Base-by-base conservation (phyloP, 78 protist genomes). In the Dictyostelium purpureum region DNA sequence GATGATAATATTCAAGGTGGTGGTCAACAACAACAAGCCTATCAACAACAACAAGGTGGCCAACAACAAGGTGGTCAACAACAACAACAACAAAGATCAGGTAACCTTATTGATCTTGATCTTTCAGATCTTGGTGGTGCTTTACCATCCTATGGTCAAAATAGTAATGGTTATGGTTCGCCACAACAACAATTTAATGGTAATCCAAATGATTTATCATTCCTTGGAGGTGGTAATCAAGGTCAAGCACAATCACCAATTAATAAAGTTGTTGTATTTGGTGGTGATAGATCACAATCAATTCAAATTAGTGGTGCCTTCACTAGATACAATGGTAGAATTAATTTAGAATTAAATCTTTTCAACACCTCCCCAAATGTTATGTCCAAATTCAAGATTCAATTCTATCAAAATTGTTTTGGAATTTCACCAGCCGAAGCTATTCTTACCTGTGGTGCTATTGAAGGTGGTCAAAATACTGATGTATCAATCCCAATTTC, bases 391-490 rank as follows among this genome's bases (percentile, higher is more conserved):
- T 90, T 90, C 89, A 81, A 79, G 70, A 69, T 90, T 54, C 94
- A 90, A 75, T 90, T 90, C 81, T 81, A 79, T 54, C 88, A 90
- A 52, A 90, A 90, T 65, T 38, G 79, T 52, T 90, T 90, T 52
- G 94, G 94, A 63, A 43, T 90, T 26, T 42, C 94, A 26, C 94
- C 94, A 59, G 69, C 74, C 19, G 90, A 85, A 10, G 65, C 79
- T 18, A 85, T 85, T 51, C 79, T 85, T 11, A 33, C 65, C n/a
- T 85, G 92, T 61, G 77, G 77, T 12, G 18, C 80, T 26, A 59
- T 85, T 31, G 92, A 85, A n/a, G 47, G 35, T 10, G 75, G 75
- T 24, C 82, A 70, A 73, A 42, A 45, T 2, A 52, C 52, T 6
- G 92, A 85, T 43, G 78, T 85, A 0, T 71, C 92, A 1, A 61